Evolutionary conservation across 345 rosid species (phyloP), one percentile per base, ranked within the genome.

Genomic region (Euphorbia tirucalli): DNA sequence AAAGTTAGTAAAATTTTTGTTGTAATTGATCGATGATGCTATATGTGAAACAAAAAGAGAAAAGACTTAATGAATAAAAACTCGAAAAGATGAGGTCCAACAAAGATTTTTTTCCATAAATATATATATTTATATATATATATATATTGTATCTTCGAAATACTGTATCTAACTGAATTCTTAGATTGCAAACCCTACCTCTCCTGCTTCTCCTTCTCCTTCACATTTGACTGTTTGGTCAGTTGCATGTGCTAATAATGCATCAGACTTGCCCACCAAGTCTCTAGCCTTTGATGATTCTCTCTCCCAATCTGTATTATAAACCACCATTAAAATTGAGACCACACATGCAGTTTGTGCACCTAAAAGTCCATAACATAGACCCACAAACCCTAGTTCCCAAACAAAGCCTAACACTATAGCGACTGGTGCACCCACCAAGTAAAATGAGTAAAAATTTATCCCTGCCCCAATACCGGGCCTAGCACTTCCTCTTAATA

Each of bases 311-410:
- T 92, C 92, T 7, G 96, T 94, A 48, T 70, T 71, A 74, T 83
- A 92, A 10, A 92, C 89, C 18, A 81, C 96, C 21, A 81, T 70
- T 65, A 89, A 75, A 32, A 92, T 83, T 1, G 96, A 89, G 74
- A 84, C 79, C 1, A 82, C 91, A 39, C 98, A 94, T 11, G 88
- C 86, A 31, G 90, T 32, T 77, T 92, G 98, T 76, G 98, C 96
- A 9, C 85, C 91, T 35, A 94, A 78, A 28, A 94, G 87, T 39
- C 98, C 97, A 67, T 89, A 94, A 55, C 97, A 92, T 3, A 94
- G 89, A 60, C 98, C 98, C 87, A 85, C 64, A 77, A 94, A 90
- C 61, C 97, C 92, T 65, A 84, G 57, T 13, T 75, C 74, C 87
- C 81, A 85, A 73, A 76, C 84, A 75, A 94, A 94, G 59, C 84